Percentiles rank a stretch among this genome's conserved stretches.
Conservation (phyloP, 495 filamentous ascomycete genomes). For the Hypomontagnella monticulosa region DNA sequence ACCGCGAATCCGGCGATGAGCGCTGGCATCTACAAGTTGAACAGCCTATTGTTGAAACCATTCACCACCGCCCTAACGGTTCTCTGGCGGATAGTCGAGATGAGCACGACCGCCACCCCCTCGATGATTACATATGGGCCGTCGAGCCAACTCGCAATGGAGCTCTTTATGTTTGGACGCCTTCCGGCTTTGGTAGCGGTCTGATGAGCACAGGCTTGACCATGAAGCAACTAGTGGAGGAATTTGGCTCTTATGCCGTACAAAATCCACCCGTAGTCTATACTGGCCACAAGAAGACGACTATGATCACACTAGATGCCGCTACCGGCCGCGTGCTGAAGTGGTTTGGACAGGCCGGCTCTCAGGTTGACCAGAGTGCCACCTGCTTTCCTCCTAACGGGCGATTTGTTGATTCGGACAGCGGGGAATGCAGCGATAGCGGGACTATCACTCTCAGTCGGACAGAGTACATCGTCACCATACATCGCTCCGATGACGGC, state of each 20-base stretch:
- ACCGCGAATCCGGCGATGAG: slow-evolving; percentile 82
- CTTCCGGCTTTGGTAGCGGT: slow-evolving; percentile 71
- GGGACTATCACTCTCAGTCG: slow-evolving; percentile 81
- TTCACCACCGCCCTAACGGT: slow-evolving; percentile 78
- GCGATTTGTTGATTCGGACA: slow-evolving; percentile 63
- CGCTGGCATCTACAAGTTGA: slow-evolving; percentile 86
- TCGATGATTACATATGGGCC: slow-evolving; percentile 93
- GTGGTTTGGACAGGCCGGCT: slow-evolving; percentile 57
- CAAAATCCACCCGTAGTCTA: slow-evolving; percentile 80
- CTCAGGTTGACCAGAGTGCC: slow-evolving; percentile 57
- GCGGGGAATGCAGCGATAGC: slow-evolving; percentile 75
- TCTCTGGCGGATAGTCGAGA: slow-evolving; percentile 64
- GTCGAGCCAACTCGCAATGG: slow-evolving; percentile 93
- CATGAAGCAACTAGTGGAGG: slow-evolving; percentile 83
- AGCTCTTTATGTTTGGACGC: slow-evolving; percentile 86
- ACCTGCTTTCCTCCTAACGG: slow-evolving; percentile 69
- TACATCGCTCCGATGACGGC: slow-evolving; percentile 78
- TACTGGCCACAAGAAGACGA: slow-evolving; percentile 89
- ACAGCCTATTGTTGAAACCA: slow-evolving; percentile 88
- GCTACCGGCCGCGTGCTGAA: slow-evolving; percentile 76
- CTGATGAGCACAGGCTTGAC: slow-evolving; percentile 84
- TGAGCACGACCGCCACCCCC: slow-evolving; percentile 60
- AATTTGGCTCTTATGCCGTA: slow-evolving; percentile 74
- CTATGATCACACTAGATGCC: slow-evolving; percentile 87
- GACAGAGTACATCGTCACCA: slow-evolving; percentile 87